Evolutionary conservation across 2,329 filamentous ascomycete genomes (phyloP), one percentile per base, ranked within the genome.

Genomic region (Colletotrichum ledebouriae): DNA sequence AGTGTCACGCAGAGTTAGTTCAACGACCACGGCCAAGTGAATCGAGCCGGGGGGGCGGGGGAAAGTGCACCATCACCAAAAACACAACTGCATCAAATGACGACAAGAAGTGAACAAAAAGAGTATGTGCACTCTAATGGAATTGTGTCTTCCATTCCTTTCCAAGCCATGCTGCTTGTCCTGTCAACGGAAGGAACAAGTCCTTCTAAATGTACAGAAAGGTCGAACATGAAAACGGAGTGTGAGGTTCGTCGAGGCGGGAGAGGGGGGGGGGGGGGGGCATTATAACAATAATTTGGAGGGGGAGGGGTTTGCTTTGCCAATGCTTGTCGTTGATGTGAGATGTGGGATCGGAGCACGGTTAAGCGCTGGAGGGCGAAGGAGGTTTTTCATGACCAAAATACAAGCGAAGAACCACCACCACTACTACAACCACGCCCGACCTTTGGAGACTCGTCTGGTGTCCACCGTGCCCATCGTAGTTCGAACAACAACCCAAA

Each of bases 221-320:
- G 57, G 55, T 50, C 53, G 70, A 67, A 63, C 64, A 55, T 67
- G 29, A 67, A 56, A 59, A 46, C 25, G 37, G 29, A 33, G 39
- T 65, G 62, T 13, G 17, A 39, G n/a, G 52, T 29, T 53, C 50
- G 29, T 53, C 29, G 29, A 53, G 50, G 49, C n/a, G 22, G 50
- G 7, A 9, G 37, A n/a, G 25, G 6, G 25, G 25, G 6, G 3
- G 17, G 29, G 67, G 39, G 58, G 65, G 56, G 59, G 50, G 66
- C 67, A 71, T 71, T 71, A 71, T 59, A 71, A 71, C 67, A 71
- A 67, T 70, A 67, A 68, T 68, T 64, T 59, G 58, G 59, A 57
- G 57, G 53, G 63, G 52, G 63, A 59, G 63, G 52, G 52, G n/a
- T 47, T 39, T 29, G 63, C 42, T 56, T 63, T 56, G 62, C 65